Percentiles rank a stretch among this genome's conserved stretches.
Conservation (phyloP, 768 basidiomycete genomes). For the Trametes cubensis region DNA sequence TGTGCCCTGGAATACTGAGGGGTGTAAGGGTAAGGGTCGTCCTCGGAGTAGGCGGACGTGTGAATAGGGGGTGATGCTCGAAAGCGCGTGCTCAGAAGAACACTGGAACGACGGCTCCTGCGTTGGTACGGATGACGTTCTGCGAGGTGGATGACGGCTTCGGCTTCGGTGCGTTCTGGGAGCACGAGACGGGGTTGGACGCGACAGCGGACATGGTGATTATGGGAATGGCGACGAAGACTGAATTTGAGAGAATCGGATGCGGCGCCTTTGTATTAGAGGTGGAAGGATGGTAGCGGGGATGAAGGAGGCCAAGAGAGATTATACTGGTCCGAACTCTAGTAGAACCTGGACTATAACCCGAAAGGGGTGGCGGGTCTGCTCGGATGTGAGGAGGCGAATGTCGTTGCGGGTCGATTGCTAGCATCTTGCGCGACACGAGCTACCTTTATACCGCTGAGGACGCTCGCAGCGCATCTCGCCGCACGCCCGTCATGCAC, state of each 20-base stretch:
- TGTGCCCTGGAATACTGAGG: too few species aligned
- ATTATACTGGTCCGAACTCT: not conserved
- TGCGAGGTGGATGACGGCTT: slow-evolving; percentile 25
- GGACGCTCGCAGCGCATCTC: slow-evolving; percentile 15
- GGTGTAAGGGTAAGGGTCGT: too few species aligned
- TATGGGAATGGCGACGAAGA: not conserved
- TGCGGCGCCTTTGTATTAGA: not conserved
- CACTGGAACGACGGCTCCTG: slow-evolving; percentile 28
- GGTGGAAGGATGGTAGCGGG: not conserved
- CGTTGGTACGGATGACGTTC: slow-evolving; percentile 28
- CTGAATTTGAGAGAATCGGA: not conserved
- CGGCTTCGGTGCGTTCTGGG: slow-evolving; percentile 22
- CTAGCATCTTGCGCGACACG: not conserved
- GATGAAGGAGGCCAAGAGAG: not conserved
- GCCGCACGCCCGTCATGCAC: slow-evolving; percentile 17
- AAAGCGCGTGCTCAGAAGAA: slow-evolving; percentile 26
- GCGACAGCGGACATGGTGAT: slow-evolving; percentile 18
- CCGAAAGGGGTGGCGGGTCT: not conserved
- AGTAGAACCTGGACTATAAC: not conserved
- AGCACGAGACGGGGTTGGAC: slow-evolving; percentile 17
- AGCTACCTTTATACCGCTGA: slow-evolving; percentile 1
- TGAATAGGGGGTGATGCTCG: too few species aligned
- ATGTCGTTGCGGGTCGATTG: slow-evolving; percentile 17
- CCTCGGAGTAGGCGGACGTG: too few species aligned
- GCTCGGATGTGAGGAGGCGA: slow-evolving; percentile 12